Percentiles rank a stretch among this genome's conserved stretches.
Conservation (phyloP, 2,329 filamentous ascomycete genomes). For the Penicillium carneum region DNA sequence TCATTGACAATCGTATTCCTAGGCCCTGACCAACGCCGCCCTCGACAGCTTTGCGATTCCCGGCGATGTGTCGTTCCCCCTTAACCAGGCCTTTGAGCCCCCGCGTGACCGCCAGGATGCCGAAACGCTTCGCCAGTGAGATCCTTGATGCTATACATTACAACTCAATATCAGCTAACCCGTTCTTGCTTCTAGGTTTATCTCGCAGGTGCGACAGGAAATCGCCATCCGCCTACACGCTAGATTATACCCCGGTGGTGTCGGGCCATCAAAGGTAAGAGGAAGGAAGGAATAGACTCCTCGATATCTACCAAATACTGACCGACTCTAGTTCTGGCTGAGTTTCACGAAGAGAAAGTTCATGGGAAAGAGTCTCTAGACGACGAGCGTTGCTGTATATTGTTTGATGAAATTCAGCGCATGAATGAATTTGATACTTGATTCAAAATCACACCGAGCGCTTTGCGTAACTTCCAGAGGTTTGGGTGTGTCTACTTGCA, state of each 20-base stretch:
- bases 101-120: slow-evolving; percentile 86
- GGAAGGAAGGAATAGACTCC: not conserved
- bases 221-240: slow-evolving; percentile 81
- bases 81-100: slow-evolving; percentile 96
- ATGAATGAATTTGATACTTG: slow-evolving; percentile 31
- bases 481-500: not conserved
- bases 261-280: slow-evolving; percentile 68
- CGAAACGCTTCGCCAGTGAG: slow-evolving; percentile 84
- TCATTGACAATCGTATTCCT: slow-evolving; percentile 46
- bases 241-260: slow-evolving; percentile 81
- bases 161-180: slow-evolving; percentile 6
- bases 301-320: not conserved
- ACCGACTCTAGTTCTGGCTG: slow-evolving; percentile 82
- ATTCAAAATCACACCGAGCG: not conserved
- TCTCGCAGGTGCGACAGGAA: slow-evolving; percentile 92
- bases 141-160: slow-evolving; percentile 14
- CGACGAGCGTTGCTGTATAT: slow-evolving; percentile 34
- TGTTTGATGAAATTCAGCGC: slow-evolving; percentile 40
- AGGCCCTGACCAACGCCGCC: slow-evolving; percentile 88
- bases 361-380: slow-evolving; percentile 89
- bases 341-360: slow-evolving; percentile 99
- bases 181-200: slow-evolving; percentile 50
- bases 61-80: slow-evolving; percentile 87
- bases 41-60: slow-evolving; percentile 95
- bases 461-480: not conserved